Base-by-base conservation (phyloP, 2,329 filamentous ascomycete genomes). In the Hypoxylon sp. region DNA sequence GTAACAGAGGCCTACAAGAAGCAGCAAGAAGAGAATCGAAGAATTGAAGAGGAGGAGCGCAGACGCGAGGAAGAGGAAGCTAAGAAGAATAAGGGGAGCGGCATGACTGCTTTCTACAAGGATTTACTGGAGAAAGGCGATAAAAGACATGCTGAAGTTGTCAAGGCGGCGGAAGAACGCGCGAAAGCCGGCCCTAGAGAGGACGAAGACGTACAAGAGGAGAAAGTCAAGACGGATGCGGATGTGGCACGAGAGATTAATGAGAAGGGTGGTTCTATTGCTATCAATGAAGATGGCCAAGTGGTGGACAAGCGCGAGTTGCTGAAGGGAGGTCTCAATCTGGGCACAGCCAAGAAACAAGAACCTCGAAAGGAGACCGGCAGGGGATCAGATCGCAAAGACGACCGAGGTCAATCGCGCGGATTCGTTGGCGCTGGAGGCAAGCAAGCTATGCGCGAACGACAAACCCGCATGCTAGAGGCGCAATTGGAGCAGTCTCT, bases 251-350 rank as follows among this genome's bases (percentile, higher is more conserved):
- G 82, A 51, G 90, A 92, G 74, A 85, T 93, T 57, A 90, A 90
- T 59, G 85, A 87, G 41, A 88, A 83, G 67, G 88, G 82, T 69
- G 89, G 81, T 0, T 81, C 83, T 2, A 86, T 96, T 41, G 86
- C 89, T 6, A 80, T 95, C 73, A 95, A 95, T 74, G 93, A 96
- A 67, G 93, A 96, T 41, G 93, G 93, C 0, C 89, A 94, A 76
- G 90, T 96, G 1, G 90, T 93, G 25, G 93, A 97, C 77, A 95
- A 94, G 82, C 85, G 92, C n/a, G 90, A 96, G 77, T 82, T 96
- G 7, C 85, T 97, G 5, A 86, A 83, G 50, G 91, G 92, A 5
- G 93, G 93, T 25, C 84, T 97, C 56, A 97, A 97, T 73, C 81
- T 96, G 17, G 85, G 86, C 53, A 82, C 86, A 0, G 90, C 88